Evolutionary conservation across 306 rosid species (phyloP), one percentile per base, ranked within the genome.

Genomic region (Acmispon strigosus): DNA sequence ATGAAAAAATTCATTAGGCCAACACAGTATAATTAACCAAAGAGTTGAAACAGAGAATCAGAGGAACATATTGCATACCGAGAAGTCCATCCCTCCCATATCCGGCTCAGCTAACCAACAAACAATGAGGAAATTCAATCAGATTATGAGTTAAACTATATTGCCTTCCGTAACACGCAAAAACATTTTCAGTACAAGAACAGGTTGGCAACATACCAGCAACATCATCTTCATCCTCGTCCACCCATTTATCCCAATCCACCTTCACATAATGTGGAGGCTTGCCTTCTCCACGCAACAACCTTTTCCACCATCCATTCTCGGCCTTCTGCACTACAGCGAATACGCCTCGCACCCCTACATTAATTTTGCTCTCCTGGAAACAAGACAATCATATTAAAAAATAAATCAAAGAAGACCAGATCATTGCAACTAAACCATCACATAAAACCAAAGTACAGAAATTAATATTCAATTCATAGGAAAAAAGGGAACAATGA

Each of bases 161-260:
- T 49, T 15, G 43, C 0, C 66, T 7, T 70, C 11, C 1, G 19
- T 60, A 64, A 56, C 34, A 53, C 52, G 49, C 4, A 13, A 34
- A 13, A 22, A 3, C 3, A 8, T 8, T 1, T 9, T 29, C 0
- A 44, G 9, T 2, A 60, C 8, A 36, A 43, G 7, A 36, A 29
- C 13, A 39, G 2, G 60, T 17, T 8, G 3, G 7, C 52, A 4
- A 24, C 67, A 19, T 73, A 89, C 96, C 83, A 12, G 6, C 69
- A 85, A 88, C 86, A n/a, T 61, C 80, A 4, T 88, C 96, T 9
- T 90, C 98, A 58, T 93, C 98, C 66, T 93, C 96, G 66, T 93
- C 98, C 4, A 81, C 98, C 98, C 98, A 93, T 80, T 88, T 93
- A 76, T 93, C 96, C 96, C 96, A 93, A 74, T 93, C 98, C 72